phyloP scores from a whole-genome alignment of 1,284 basidiomycete species.

The Anthracocystis walkeri region DNA sequence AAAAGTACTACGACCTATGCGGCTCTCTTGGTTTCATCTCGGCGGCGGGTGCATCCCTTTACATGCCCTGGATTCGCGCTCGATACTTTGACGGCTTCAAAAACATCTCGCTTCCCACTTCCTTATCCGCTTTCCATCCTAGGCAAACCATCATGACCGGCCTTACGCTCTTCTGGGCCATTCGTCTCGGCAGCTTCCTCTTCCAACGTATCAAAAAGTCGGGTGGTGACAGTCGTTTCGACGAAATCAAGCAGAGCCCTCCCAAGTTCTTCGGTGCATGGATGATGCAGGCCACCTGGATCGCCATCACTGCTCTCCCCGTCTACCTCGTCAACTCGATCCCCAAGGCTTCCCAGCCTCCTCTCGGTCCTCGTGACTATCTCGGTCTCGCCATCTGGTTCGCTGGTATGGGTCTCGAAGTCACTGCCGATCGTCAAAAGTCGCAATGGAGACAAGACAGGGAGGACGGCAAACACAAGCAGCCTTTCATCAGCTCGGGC shows the following conservation, averaged over 20 bases:
- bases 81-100: conserved; percentile 48
- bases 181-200: conserved; percentile 77
- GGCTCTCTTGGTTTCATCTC: conserved; percentile 79
- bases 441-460: conserved; percentile 77
- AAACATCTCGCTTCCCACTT: conserved; percentile 39
- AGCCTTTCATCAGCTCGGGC: conserved; percentile 79
- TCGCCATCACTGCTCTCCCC: conserved; percentile 76
- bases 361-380: conserved; percentile 76
- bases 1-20: conserved; percentile 64
- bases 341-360: conserved; percentile 75
- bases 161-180: conserved; percentile 76
- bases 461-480: conserved; percentile 78
- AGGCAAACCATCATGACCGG: conserved; percentile 76
- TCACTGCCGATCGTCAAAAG: conserved; percentile 76
- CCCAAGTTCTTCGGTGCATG: conserved; percentile 76
- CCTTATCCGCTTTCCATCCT: conserved; percentile 73
- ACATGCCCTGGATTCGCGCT: conserved; percentile 70
- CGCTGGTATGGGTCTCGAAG: conserved; percentile 56
- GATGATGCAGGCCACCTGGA: conserved; percentile 82
- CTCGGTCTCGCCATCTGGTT: conserved; percentile 75
- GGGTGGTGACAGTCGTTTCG: conserved; percentile 78
- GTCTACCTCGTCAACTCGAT: conserved; percentile 74
- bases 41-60: conserved; percentile 76
- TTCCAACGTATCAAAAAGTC: conserved; percentile 73
- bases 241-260: conserved; percentile 77